Evolutionary conservation across 176 grass and related monocot species (phyloP), one percentile per base, ranked within the genome.

Genomic region (Carex myosuroides): DNA sequence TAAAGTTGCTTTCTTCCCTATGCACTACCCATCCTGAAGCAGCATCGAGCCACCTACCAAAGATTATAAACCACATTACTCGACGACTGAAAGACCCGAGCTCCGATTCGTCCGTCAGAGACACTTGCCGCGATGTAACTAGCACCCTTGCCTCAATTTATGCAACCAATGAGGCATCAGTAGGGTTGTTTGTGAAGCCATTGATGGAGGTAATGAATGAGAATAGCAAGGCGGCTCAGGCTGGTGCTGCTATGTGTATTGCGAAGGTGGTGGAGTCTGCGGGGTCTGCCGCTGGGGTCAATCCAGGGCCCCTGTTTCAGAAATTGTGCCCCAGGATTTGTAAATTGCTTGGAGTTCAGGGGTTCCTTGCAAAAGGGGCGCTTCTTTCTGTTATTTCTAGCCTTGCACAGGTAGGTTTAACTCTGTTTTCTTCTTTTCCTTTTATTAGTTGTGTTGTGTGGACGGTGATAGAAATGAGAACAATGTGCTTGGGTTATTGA

Each of bases 121-220:
- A 99, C 33, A 88, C 91, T 0, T 98, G 96, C 85, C 88, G 92
- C 1, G 96, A 95, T 60, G 71, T 88, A 26, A 68, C 62, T 3
- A 93, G 93, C 6, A 86, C 89, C 18, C 91, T 99, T 13, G 87
- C 96, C 2, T 87, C 87, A 6, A 86, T 95, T 58, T 99, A 99
- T 77, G 88, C 79, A 0, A 75, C 74, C 13, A 89, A 85, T 16
- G 86, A 86, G 63, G 83, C 93, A 5, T 87, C 89, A 1, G 90
- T 93, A 59, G 66, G 89, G 5, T 62, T 92, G 54, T 99, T 99
- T 60, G 81, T 99, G 39, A 99, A 95, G 81, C 96, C 93, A 2
- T 78, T 99, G 55, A 95, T 95, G 81, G 96, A 99, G 87, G 88
- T 89, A 5, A 95, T 95, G 93, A 91, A 90, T 50, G 93, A 99